Evolutionary conservation across 148 eudicot genomes (phyloP).

Genomic region (Rhododendron williamsianum): DNA sequence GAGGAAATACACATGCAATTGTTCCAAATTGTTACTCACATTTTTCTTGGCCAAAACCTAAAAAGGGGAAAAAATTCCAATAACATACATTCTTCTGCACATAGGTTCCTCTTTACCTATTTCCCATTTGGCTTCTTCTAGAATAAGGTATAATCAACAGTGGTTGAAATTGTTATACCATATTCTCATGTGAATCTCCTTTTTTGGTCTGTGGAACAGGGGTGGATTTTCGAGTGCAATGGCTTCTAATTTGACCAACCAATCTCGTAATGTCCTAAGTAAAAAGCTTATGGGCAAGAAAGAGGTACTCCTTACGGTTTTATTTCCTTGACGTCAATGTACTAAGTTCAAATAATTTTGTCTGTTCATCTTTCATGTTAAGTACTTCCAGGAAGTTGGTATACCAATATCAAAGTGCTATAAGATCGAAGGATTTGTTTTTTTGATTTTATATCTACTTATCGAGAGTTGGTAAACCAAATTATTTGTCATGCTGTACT

Average conservation of each 20-base stretch:
- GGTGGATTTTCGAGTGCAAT: conserved; percentile 96
- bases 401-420: background rate
- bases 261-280: conserved; percentile 95
- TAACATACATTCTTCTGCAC: background rate
- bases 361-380: background rate
- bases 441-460: background rate
- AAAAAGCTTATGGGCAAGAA: conserved; percentile 92
- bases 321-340: background rate
- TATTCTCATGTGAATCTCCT: background rate
- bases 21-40: background rate
- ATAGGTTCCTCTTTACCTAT: background rate
- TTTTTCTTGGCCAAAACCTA: background rate
- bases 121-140: background rate
- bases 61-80: background rate
- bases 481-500: background rate
- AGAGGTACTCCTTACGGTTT: conserved; percentile 40
- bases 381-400: background rate
- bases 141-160: background rate
- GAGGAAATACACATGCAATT: conserved; percentile 22
- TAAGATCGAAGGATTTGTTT: background rate
- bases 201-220: conserved; percentile 39
- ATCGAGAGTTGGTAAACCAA: background rate
- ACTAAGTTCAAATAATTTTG: background rate
- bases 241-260: conserved; percentile 85
- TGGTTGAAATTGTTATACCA: background rate